Conservation (phyloP, 495 filamentous ascomycete species). For the Niebla homalea region DNA sequence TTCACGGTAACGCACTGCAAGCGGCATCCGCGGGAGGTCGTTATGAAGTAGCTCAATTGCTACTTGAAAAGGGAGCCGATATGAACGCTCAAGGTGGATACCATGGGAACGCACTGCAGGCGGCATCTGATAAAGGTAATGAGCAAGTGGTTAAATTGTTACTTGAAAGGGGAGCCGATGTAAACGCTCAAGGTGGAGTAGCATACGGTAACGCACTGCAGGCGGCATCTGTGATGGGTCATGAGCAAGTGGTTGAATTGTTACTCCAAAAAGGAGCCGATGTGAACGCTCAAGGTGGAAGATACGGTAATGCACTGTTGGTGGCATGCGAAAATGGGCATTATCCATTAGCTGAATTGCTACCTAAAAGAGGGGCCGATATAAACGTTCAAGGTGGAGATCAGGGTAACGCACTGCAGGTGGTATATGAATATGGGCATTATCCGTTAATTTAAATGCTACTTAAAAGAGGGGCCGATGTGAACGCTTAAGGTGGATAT, state of each 20-base stretch:
- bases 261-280: conserved; percentile 8
- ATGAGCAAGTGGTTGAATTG: not conserved
- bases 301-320: not conserved
- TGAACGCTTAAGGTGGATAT: not conserved
- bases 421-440: not conserved
- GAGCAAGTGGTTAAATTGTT: not conserved
- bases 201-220: not conserved
- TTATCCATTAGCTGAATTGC: not conserved
- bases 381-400: not conserved
- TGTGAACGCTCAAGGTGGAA: conserved; percentile 14
- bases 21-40: not conserved
- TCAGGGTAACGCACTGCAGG: not conserved
- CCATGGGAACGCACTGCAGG: conserved; percentile 8
- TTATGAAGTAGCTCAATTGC: not conserved
- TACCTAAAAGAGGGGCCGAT: not conserved
- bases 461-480: not conserved
- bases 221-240: not conserved
- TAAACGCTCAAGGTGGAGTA: conserved; percentile 4
- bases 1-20: not conserved
- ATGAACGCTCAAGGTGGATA: conserved; percentile 5
- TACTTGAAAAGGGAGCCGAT: conserved; percentile 4
- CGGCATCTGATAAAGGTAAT: conserved; percentile 7
- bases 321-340: not conserved
- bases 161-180: not conserved
- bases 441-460: not conserved